Base-by-base conservation (phyloP, 2,329 filamentous ascomycete species). In the Cercospora beticola region DNA sequence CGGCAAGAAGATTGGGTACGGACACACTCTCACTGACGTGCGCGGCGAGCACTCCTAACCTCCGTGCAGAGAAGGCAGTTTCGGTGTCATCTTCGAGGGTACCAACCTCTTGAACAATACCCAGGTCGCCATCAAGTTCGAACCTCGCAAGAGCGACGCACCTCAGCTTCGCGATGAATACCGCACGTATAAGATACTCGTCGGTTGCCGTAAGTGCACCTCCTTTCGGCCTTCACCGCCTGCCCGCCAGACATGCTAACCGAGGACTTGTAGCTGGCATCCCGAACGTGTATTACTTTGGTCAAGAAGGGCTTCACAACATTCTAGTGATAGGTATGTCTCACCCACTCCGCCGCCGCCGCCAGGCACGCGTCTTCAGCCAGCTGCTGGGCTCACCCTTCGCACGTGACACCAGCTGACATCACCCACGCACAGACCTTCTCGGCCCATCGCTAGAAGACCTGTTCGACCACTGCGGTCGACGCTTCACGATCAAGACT, bases 81-180 rank as follows among this genome's bases (percentile, higher is more conserved):
- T 98, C 79, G 94, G 94, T 85, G 95, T 98, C 76, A 97, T 98
- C 79, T 98, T 98, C 79, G 95, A 98, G 83, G 95, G 95, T 75
- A 98, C 94, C 78, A 99, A 99, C 81, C 87, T 99, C 76, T 87
- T 99, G 81, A 99, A 99, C 86, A 97, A 97, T 83, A 95, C 98
- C 82, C 94, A 97, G 84, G 94, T 99, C 72, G 95, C 95, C 78
- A 99, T 99, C 86, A 99, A 99, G 86, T 99, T 99, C 83, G 95
- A 99, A 90, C 95, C 95, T 69, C 89, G 95, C 76, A 99, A 99
- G 86, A 98, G 94, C 82, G 95, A 99, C 84, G 95, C 95, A 79
- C 95, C 95, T 67, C 95, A 99, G 82, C 84, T 99, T 74, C 91
- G 95, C 82, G 95, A 99, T 87, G 95, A 99, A 82, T 99, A 99